Conservation (phyloP, 2,329 filamentous ascomycete genomes). For the Colletotrichum sp. region DNA sequence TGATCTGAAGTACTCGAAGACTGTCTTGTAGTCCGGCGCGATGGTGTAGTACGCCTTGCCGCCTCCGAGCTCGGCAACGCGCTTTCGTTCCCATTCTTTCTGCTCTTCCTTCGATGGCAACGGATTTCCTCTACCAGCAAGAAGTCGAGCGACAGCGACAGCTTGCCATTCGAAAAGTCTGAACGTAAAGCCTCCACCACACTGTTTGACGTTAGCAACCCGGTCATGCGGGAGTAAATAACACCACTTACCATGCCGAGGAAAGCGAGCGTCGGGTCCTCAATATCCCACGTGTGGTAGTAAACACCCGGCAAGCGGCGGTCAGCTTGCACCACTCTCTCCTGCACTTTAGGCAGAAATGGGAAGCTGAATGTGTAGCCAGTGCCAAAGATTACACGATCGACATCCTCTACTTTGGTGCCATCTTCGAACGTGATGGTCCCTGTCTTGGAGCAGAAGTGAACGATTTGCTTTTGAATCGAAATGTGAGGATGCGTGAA, state of each 20-base stretch:
- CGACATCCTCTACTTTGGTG: constrained; percentile 50
- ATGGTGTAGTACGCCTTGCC: constrained; percentile 38
- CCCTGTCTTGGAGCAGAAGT: constrained; percentile 37
- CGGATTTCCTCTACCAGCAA: constrained; percentile 32
- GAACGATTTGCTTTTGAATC: constrained; percentile 47
- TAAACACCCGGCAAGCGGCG: constrained; percentile 37
- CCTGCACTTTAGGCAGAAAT: constrained; percentile 52
- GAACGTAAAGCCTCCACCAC: constrained; percentile 40
- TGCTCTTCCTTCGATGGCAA: constrained; percentile 32
- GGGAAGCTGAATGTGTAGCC: constrained; percentile 64
- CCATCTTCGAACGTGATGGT: constrained; percentile 58
- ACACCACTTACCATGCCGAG: constrained; percentile 36
- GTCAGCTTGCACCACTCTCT: constrained; percentile 42
- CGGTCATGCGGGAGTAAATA: background rate
- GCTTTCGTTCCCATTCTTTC: constrained; percentile 33
- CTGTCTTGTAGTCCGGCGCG: constrained; percentile 38
- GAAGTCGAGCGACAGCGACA: constrained; percentile 37
- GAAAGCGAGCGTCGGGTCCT: constrained; percentile 37
- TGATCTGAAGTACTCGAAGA: constrained; percentile 41
- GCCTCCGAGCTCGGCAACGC: constrained; percentile 30
- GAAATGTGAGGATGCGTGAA: constrained; percentile 58
- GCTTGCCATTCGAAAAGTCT: constrained; percentile 43
- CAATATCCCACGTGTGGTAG: constrained; percentile 39
- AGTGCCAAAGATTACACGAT: constrained; percentile 64
- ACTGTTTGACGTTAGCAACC: constrained; percentile 20